phyloP scores from a whole-genome alignment of 2,329 filamentous ascomycete genomes.

The Elsinoe batatas region DNA sequence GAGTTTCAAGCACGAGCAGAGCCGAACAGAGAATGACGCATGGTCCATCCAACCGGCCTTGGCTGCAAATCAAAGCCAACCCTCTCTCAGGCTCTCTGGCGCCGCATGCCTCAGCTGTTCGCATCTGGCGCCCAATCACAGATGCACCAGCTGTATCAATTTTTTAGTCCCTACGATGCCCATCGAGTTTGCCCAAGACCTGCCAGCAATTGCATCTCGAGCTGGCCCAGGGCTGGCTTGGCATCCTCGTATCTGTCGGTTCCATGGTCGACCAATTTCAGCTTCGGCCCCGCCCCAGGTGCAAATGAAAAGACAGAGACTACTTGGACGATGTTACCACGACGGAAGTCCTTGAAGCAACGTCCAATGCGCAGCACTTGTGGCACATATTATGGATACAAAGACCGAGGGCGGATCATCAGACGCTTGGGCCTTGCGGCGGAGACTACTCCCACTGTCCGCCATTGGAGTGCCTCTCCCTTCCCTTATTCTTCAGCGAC shows the following conservation, averaged over 20 bases:
- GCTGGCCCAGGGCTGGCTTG: not conserved
- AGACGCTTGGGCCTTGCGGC: constrained; percentile 9
- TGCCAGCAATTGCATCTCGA: not conserved
- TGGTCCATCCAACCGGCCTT: not conserved
- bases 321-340: not conserved
- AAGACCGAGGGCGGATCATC: constrained; percentile 9
- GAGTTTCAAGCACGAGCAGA: not conserved
- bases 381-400: not conserved
- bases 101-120: constrained; percentile 3
- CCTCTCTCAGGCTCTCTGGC: not conserved
- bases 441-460: not conserved
- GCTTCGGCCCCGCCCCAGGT: constrained; percentile 1
- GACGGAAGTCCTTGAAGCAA: not conserved
- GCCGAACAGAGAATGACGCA: constrained; percentile 4
- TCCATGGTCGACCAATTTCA: not conserved
- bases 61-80: not conserved
- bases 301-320: not conserved
- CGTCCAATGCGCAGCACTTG: not conserved
- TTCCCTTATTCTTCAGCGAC: not conserved
- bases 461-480: constrained; percentile 1
- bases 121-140: constrained; percentile 3
- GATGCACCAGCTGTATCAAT: not conserved
- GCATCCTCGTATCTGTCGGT: not conserved
- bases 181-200: not conserved
- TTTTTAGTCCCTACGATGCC: not conserved